Conservation (phyloP, 345 rosid species). For the Hibiscus syriacus region DNA sequence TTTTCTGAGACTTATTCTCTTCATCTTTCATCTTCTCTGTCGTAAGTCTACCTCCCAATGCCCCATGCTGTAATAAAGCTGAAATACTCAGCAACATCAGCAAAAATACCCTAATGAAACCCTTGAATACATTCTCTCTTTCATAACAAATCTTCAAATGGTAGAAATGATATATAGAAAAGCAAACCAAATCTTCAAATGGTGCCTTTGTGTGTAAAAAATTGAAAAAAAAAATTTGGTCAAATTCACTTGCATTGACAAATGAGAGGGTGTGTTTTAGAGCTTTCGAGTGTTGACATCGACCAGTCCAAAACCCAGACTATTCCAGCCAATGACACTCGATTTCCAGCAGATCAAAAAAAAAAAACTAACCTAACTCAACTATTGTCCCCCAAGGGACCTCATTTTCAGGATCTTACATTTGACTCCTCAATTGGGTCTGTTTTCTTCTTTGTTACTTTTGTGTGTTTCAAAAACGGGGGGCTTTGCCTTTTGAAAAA, state of each 20-base stretch:
- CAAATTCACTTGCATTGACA: too few relatives aligned
- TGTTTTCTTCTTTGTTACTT: too few relatives aligned
- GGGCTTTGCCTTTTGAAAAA: not conserved
- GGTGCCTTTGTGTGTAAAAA: constrained; percentile 10
- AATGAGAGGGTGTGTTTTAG: too few relatives aligned
- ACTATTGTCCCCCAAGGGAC: constrained; percentile 10
- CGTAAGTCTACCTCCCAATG: constrained; percentile 23
- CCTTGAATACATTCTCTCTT: constrained; percentile 22
- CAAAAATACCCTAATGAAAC: constrained; percentile 13
- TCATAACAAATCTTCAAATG: not conserved
- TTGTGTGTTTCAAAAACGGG: not conserved
- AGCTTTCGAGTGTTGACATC: too few relatives aligned
- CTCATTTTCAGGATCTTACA: constrained; percentile 16
- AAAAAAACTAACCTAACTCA: constrained; percentile 9
- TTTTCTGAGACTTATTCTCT: not conserved
- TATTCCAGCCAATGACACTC: constrained; percentile 1
- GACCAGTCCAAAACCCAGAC: constrained; percentile 4
- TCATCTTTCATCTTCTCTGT: not conserved
- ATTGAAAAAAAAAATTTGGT: constrained; percentile 3
- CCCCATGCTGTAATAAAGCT: constrained; percentile 10
- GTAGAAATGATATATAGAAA: constrained; percentile 6
- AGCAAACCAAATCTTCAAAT: constrained; percentile 10
- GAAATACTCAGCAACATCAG: constrained; percentile 27
- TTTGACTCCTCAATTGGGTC: constrained; percentile 4
- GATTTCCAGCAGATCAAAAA: not conserved